Evolutionary conservation across 1,284 basidiomycete species (phyloP), one percentile per base, ranked within the genome.

Genomic region (Sutorius eximius): DNA sequence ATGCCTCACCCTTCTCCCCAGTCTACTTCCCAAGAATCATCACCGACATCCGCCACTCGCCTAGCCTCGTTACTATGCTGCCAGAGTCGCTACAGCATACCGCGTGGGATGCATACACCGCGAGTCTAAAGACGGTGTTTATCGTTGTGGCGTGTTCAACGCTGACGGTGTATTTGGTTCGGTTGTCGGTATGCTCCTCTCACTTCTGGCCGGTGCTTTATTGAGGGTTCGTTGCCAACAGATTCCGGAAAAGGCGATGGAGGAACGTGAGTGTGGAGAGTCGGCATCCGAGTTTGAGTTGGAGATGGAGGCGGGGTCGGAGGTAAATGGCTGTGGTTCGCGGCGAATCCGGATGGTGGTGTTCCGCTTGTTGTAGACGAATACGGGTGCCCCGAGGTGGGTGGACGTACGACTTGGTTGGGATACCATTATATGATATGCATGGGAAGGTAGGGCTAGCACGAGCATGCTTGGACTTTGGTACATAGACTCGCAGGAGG

Each of bases 51-150:
- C 44, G 52, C 0, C 60, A 62, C 41, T 60, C 60, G 0, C 37
- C 64, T 1, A 61, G 42, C 9, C 57, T 64, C 11, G 60, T 64
- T 2, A 22, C 4, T 0, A 11, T 43, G 2, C 76, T 93, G 10
- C 81, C 81, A 1, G 33, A 57, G 3, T 47, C 60, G 1, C 38
- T 60, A 1, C 88, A 87, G 56, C 73, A 77, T 20, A 70, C 75
- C 1, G 91, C 88, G 1, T 76, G 85, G 16, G 85, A 87, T 53
- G 82, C 90, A 8, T 93, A 93, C 66, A 81, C 80, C 0, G 73
- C 77, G n/a, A 81, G 85, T 38, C 66, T 94, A 51, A 80, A 80
- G 49, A 75, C 77, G 6, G 91, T 94, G 1, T 95, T 93, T 71
- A 74, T 82, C 41, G 81, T 89, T 51, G 86, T 90, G 2, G 81